Conservation (phyloP, 2,329 filamentous ascomycete species). For the Simplicillium aogashimaense region DNA sequence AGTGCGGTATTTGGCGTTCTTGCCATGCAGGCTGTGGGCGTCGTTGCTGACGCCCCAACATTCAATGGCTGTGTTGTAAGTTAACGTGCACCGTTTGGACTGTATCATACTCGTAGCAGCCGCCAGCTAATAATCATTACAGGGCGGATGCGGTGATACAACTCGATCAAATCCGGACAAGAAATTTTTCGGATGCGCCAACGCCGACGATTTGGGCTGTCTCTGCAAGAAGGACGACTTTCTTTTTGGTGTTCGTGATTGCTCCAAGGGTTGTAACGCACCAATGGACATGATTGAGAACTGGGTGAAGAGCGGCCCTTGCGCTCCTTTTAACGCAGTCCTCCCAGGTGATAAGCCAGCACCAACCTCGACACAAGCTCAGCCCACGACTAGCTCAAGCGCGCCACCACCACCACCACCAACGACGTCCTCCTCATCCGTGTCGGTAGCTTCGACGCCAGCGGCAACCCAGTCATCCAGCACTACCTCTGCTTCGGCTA, state of each 20-base stretch:
- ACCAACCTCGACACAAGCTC: not conserved
- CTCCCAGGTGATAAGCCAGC: not conserved
- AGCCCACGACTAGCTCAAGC: not conserved
- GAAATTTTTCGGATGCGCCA: conserved; percentile 13
- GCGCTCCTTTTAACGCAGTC: too few species aligned
- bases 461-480: not conserved
- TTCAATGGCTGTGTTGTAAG: too few species aligned
- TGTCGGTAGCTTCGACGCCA: conserved; percentile 3
- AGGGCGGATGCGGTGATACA: too few species aligned
- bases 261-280: conserved; percentile 20
- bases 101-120: not conserved
- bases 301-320: too few species aligned
- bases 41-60: not conserved
- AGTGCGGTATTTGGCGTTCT: not conserved
- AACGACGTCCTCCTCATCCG: not conserved
- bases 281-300: conserved; percentile 7
- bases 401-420: not conserved
- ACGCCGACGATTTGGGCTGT: conserved; percentile 22
- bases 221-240: conserved; percentile 27
- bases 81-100: not conserved
- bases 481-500: conserved; percentile 1
- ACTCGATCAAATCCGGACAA: too few species aligned
- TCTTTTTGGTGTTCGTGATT: conserved; percentile 27
- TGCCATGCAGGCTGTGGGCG: conserved; percentile 1
- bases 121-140: not conserved